phyloP scores from a whole-genome alignment of 176 grass and related monocot genomes.

The Triticum aestivum region DNA sequence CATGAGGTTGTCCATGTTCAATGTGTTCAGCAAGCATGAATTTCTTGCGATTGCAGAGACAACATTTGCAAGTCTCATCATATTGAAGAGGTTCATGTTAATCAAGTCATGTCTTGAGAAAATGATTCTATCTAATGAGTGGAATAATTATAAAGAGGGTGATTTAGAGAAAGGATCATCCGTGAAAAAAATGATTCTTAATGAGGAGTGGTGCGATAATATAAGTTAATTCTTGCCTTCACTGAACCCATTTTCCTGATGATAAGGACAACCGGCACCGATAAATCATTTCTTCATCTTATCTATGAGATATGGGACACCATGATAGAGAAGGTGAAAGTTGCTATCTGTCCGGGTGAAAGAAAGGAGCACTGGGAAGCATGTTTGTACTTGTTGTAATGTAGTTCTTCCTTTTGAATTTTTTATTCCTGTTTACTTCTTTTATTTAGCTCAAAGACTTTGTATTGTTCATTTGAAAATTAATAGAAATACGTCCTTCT shows the following conservation, averaged over 20 bases:
- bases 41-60: neutral
- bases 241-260: neutral
- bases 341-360: neutral
- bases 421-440: no score
- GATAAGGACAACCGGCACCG: neutral
- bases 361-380: neutral
- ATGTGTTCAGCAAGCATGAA: neutral
- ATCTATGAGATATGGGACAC: neutral
- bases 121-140: neutral
- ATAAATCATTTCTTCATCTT: neutral
- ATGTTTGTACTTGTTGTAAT: no score
- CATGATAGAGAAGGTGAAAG: slow-evolving; percentile 18
- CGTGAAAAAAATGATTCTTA: neutral
- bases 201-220: neutral
- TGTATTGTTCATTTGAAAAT: no score
- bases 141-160: neutral
- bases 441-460: no score
- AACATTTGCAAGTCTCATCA: neutral
- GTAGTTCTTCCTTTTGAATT: no score
- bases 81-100: neutral
- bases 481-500: no score
- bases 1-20: neutral
- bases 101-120: neutral
- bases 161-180: neutral
- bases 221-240: neutral